Evolutionary conservation across 1,139 yeast species (phyloP).

Genomic region (Protomyces inundatus): DNA sequence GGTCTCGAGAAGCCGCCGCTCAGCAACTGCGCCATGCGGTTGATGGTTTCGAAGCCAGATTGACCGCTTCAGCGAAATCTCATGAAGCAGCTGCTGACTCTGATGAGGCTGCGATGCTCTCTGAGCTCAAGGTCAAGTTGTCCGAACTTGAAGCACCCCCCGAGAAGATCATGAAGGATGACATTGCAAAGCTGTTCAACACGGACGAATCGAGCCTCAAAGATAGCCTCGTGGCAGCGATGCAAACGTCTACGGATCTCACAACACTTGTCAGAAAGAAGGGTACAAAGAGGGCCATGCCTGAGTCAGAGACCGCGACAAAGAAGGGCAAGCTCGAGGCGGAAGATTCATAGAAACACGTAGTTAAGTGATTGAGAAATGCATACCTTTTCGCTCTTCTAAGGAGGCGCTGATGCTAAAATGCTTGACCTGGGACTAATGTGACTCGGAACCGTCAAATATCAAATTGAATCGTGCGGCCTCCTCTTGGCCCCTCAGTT

Average conservation of each 20-base stretch:
- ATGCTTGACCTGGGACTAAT: too few relatives aligned
- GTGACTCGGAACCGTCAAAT: too few relatives aligned
- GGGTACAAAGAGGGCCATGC: slow-evolving; percentile 1
- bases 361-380: background rate
- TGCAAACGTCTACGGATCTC: slow-evolving; percentile 35
- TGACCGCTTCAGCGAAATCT: slow-evolving; percentile 37
- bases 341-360: background rate
- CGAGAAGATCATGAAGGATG: slow-evolving; percentile 27
- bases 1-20: slow-evolving; percentile 50
- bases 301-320: background rate
- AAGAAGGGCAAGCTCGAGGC: background rate
- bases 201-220: slow-evolving; percentile 35
- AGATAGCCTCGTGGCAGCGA: slow-evolving; percentile 39
- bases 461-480: too few relatives aligned
- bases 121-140: slow-evolving; percentile 24
- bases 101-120: slow-evolving; percentile 36
- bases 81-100: slow-evolving; percentile 51
- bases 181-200: slow-evolving; percentile 31
- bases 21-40: slow-evolving; percentile 58
- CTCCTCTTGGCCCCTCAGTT: background rate
- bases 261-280: slow-evolving; percentile 31
- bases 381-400: too few relatives aligned
- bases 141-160: slow-evolving; percentile 20
- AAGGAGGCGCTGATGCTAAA: too few relatives aligned
- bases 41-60: slow-evolving; percentile 51